Evolutionary conservation across 2,329 filamentous ascomycete genomes (phyloP).

Genomic region (Ramichloridium luteum): DNA sequence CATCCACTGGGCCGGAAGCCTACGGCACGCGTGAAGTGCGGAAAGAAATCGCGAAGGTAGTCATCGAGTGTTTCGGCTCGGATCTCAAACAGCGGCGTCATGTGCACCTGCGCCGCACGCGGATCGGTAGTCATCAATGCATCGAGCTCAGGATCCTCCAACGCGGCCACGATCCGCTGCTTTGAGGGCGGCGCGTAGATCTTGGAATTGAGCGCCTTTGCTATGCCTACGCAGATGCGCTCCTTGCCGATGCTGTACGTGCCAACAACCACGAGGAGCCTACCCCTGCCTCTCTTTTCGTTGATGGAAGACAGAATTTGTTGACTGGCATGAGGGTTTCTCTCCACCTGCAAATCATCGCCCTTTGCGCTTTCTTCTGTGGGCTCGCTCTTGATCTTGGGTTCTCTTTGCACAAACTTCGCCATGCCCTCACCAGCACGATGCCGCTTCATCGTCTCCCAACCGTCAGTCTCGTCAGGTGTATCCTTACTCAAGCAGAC

Average conservation of each 20-base stretch:
- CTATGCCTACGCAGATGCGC: conserved; percentile 85
- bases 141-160: conserved; percentile 74
- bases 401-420: conserved; percentile 45
- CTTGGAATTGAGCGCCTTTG: conserved; percentile 69
- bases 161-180: conserved; percentile 67
- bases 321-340: conserved; percentile 20
- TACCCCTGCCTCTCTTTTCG: conserved; percentile 39
- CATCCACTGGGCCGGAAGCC: conserved; percentile 89
- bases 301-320: conserved; percentile 18
- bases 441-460: conserved; percentile 45
- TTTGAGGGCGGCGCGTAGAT: conserved; percentile 81
- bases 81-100: conserved; percentile 93
- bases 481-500: conserved; percentile 59
- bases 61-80: conserved; percentile 81
- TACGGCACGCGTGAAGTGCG: conserved; percentile 73
- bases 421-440: conserved; percentile 48
- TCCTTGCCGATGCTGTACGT: conserved; percentile 99
- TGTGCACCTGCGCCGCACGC: conserved; percentile 82
- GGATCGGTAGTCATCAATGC: conserved; percentile 69
- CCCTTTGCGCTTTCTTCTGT: conserved; percentile 24
- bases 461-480: conserved; percentile 43
- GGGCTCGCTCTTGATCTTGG: conserved; percentile 29
- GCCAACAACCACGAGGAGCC: conserved; percentile 81
- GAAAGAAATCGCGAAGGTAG: conserved; percentile 68
- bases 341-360: conserved; percentile 22